Evolutionary conservation across 495 filamentous ascomycete genomes (phyloP).

Genomic region (Xylaria longipes): DNA sequence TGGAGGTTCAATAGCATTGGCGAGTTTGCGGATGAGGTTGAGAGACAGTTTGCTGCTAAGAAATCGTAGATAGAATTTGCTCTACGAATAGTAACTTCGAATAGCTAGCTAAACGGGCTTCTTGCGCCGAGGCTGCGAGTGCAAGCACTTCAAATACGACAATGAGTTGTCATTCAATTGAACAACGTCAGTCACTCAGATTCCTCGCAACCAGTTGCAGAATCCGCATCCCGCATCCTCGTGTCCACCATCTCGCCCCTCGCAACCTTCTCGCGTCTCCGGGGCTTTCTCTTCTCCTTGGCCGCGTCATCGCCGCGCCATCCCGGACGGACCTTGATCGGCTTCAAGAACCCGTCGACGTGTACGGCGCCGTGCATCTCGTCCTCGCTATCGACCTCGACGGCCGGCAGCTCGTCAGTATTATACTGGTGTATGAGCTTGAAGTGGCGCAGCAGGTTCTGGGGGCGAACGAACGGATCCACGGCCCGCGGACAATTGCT

Average conservation of each 20-base stretch:
- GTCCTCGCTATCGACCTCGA: constrained; percentile 49
- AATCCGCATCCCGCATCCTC: constrained; percentile 11
- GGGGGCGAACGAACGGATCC: constrained; percentile 37
- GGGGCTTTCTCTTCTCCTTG: constrained; percentile 24
- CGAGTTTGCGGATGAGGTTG: constrained; percentile 75
- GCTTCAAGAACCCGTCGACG: constrained; percentile 57
- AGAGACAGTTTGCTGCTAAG: constrained; percentile 51
- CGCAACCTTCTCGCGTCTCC: neutral
- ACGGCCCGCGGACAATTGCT: constrained; percentile 40
- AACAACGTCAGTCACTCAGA: neutral
- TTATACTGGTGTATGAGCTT: constrained; percentile 43
- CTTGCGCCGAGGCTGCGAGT: neutral
- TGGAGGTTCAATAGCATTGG: constrained; percentile 67
- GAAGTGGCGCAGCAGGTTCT: constrained; percentile 44
- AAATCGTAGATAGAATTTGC: constrained; percentile 27
- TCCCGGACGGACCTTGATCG: constrained; percentile 44
- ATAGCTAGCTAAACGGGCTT: neutral
- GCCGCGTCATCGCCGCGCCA: constrained; percentile 34
- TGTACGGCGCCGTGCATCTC: constrained; percentile 62
- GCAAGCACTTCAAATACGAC: neutral
- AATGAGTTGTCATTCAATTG: neutral
- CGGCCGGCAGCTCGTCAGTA: constrained; percentile 27
- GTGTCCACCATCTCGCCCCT: neutral
- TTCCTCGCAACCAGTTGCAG: neutral
- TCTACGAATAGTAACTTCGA: neutral